Conservation (phyloP, 2,329 filamentous ascomycete genomes). For the Diaporthe helianthi region DNA sequence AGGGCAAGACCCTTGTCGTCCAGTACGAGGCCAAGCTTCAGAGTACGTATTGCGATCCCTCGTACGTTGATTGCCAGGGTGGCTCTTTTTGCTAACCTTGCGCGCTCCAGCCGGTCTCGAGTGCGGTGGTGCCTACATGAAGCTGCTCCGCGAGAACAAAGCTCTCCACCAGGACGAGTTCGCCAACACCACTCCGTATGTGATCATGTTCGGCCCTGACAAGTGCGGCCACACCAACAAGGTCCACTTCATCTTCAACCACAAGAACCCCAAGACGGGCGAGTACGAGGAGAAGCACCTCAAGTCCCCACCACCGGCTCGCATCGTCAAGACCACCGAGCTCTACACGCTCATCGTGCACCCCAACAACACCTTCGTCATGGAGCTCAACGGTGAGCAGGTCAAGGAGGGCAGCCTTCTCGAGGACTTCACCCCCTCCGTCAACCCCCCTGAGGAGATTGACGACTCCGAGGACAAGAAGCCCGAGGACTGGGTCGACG, state of each 20-base stretch:
- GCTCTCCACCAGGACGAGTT: slow-evolving; percentile 97
- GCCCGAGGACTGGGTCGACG: slow-evolving; percentile 95
- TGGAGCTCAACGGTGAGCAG: slow-evolving; percentile 89
- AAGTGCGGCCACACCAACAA: slow-evolving; percentile 99
- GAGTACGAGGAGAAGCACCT: slow-evolving; percentile 99
- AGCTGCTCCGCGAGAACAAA: slow-evolving; percentile 98
- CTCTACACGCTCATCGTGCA: slow-evolving; percentile 97
- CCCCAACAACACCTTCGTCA: slow-evolving; percentile 93
- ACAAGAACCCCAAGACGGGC: slow-evolving; percentile 99
- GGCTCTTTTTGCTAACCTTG: slow-evolving; percentile 3
- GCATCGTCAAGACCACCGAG: slow-evolving; percentile 88
- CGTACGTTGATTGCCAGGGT: neutral
- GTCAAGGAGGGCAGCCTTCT: slow-evolving; percentile 90
- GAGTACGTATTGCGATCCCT: slow-evolving; percentile 64
- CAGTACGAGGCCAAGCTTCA: slow-evolving; percentile 99
- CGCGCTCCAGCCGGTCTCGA: slow-evolving; percentile 78
- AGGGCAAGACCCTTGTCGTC: slow-evolving; percentile 94
- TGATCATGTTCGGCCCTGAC: slow-evolving; percentile 99
- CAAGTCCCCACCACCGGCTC: slow-evolving; percentile 79
- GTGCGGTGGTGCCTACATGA: slow-evolving; percentile 98
- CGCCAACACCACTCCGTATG: slow-evolving; percentile 94
- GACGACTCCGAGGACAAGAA: slow-evolving; percentile 93
- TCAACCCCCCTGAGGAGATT: slow-evolving; percentile 95
- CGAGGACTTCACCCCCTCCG: slow-evolving; percentile 90
- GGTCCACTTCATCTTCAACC: slow-evolving; percentile 98